Conservation (phyloP, 1,284 basidiomycete genomes). For the Puccinia polysora region DNA sequence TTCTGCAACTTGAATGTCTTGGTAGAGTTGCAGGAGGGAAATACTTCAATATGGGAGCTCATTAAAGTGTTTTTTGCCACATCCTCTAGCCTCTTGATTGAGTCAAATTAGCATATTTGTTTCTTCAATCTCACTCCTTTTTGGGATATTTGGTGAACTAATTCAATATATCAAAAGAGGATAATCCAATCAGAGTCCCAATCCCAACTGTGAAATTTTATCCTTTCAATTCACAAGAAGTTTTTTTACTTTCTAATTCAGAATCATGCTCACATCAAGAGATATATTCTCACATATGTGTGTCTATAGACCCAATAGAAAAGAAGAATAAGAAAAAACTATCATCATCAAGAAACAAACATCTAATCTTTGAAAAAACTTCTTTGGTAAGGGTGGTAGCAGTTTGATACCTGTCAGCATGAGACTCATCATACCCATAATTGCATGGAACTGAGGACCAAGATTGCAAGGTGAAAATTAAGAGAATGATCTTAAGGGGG, state of each 20-base stretch:
- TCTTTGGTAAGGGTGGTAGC: constrained; percentile 23
- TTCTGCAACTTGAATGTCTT: too few species aligned
- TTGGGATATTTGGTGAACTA: not conserved
- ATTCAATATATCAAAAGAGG: not conserved
- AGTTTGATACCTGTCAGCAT: constrained; percentile 32
- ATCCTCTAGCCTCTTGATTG: not conserved
- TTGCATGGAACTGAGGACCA: constrained; percentile 31
- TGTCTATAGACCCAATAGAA: not conserved
- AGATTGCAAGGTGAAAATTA: too few species aligned
- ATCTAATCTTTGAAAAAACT: constrained; percentile 13
- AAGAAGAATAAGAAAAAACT: not conserved
- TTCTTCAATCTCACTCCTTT: not conserved
- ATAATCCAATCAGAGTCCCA: not conserved
- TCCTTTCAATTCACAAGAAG: too few species aligned
- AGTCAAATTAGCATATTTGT: not conserved
- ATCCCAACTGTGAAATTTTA: too few species aligned
- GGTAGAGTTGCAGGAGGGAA: too few species aligned
- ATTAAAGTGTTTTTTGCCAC: too few species aligned
- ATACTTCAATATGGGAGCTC: too few species aligned
- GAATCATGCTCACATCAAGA: too few species aligned
- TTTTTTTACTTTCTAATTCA: too few species aligned
- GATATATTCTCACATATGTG: not conserved
- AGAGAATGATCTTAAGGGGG: too few species aligned
- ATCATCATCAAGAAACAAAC: not conserved
- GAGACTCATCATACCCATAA: constrained; percentile 35